Percentiles rank a stretch among this genome's conserved stretches.
Conservation (phyloP, 306 rosid species). For the Urtica urens region DNA sequence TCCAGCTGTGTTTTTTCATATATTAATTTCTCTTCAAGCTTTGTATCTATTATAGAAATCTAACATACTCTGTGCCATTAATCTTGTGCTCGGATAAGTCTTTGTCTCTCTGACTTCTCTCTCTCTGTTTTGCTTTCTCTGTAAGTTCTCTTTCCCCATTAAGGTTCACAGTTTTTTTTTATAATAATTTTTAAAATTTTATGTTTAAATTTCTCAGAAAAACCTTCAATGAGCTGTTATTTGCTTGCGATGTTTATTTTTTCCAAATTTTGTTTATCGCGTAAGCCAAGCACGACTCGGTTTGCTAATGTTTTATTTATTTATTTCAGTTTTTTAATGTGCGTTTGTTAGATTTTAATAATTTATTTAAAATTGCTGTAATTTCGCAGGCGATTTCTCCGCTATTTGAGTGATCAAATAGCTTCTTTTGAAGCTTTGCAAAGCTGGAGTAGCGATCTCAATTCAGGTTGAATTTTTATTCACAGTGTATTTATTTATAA, state of each 20-base stretch:
- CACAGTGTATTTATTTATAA: no score
- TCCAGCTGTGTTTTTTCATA: background rate
- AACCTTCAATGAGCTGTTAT: constrained; percentile 6
- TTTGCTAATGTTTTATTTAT: background rate
- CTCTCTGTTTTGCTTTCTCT: background rate
- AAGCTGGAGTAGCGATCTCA: constrained; percentile 4
- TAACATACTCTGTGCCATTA: constrained; percentile 2
- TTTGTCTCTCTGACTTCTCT: background rate
- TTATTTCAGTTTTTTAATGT: background rate
- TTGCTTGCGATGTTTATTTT: constrained; percentile 3
- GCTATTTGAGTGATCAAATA: background rate
- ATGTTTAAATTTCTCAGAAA: constrained; percentile 15
- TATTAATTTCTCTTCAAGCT: background rate
- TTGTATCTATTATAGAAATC: constrained; percentile 6
- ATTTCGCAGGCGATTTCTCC: background rate
- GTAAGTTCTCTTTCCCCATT: constrained; percentile 3
- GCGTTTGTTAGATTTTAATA: background rate
- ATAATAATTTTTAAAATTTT: no score
- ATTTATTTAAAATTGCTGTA: background rate
- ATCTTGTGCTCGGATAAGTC: constrained; percentile 4
- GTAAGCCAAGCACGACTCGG: constrained; percentile 14
- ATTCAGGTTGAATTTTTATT: background rate
- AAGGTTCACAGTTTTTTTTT: background rate
- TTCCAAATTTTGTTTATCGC: constrained; percentile 15
- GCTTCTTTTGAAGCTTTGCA: background rate